These are phyloP conservation scores for Ogataea pini DNA, from an alignment of 805 yeast genomes.

Conservation along the genomic window DNA sequence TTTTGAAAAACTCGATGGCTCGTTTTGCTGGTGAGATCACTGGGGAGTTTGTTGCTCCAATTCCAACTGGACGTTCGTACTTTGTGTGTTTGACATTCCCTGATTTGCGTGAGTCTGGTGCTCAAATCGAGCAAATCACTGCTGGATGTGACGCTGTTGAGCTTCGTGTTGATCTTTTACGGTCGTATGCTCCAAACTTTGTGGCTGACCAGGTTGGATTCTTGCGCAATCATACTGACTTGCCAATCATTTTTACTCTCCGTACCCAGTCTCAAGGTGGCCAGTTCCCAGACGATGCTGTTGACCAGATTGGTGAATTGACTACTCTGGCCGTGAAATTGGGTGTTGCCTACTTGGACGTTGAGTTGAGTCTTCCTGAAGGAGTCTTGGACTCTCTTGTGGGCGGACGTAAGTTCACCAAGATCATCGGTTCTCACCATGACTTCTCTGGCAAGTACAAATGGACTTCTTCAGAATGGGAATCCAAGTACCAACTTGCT, in stretches of 20 bases:
- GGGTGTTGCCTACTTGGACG: constrained; percentile 79
- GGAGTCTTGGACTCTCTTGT: constrained; percentile 53
- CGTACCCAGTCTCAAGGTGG: constrained; percentile 86
- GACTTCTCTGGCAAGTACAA: constrained; percentile 61
- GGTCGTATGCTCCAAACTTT: constrained; percentile 48
- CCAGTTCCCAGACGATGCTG: constrained; percentile 61
- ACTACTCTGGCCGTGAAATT: constrained; percentile 64
- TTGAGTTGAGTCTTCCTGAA: constrained; percentile 71
- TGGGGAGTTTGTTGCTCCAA: constrained; percentile 44
- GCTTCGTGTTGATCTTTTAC: constrained; percentile 72
- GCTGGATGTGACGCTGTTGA: constrained; percentile 83
- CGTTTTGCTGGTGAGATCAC: constrained; percentile 60
- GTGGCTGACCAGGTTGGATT: constrained; percentile 74
- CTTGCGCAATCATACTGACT: constrained; percentile 59
- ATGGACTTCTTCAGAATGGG: constrained; percentile 79
- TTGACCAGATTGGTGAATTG: constrained; percentile 49
- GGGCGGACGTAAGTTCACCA: constrained; percentile 57
- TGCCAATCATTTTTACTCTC: constrained; percentile 82
- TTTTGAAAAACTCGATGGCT: constrained; percentile 59
- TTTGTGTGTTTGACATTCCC: constrained; percentile 74
- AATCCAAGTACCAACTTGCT: constrained; percentile 67
- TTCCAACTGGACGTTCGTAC: constrained; percentile 56
- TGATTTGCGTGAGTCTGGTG: constrained; percentile 50
- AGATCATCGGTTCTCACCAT: constrained; percentile 81
- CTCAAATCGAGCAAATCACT: constrained; percentile 51